phyloP scores from a whole-genome alignment of 129 eudicot genomes.

The Gnaphalium uliginosum region DNA sequence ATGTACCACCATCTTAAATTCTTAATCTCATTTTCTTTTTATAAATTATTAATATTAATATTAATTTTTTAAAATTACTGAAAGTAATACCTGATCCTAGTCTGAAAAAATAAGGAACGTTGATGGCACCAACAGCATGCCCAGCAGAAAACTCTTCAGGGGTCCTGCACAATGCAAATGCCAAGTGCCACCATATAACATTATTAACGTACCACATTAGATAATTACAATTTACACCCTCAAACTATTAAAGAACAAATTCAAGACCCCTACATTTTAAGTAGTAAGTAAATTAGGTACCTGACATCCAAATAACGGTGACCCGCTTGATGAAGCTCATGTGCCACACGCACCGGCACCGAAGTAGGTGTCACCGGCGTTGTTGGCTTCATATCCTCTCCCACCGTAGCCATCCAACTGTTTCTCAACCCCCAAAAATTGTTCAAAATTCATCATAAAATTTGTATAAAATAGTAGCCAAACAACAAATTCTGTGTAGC shows the following conservation, averaged over 20 bases:
- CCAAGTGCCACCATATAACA: not conserved
- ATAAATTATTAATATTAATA: too few relatives aligned
- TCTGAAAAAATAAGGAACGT: constrained; percentile 66
- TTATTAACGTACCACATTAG: not conserved
- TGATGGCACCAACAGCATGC: constrained; percentile 81
- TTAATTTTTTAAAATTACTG: too few relatives aligned
- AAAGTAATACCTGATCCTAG: constrained; percentile 57
- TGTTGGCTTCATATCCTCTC: constrained; percentile 39
- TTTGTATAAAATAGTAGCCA: too few relatives aligned
- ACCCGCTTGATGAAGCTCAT: constrained; percentile 87
- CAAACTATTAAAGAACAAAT: not conserved
- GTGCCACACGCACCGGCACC: constrained; percentile 87
- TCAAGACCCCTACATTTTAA: not conserved
- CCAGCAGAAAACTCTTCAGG: constrained; percentile 76
- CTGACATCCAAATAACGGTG: constrained; percentile 85
- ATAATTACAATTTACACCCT: constrained; percentile 2
- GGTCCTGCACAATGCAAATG: constrained; percentile 45
- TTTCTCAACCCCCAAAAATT: too few relatives aligned
- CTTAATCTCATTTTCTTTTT: too few relatives aligned
- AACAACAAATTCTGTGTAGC: too few relatives aligned
- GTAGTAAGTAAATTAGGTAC: constrained; percentile 24
- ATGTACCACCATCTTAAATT: too few relatives aligned
- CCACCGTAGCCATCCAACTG: constrained; percentile 62
- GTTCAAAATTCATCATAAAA: too few relatives aligned
- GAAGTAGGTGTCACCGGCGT: constrained; percentile 61